Conservation (phyloP, 345 rosid species). For the Ceriops zippeliana region DNA sequence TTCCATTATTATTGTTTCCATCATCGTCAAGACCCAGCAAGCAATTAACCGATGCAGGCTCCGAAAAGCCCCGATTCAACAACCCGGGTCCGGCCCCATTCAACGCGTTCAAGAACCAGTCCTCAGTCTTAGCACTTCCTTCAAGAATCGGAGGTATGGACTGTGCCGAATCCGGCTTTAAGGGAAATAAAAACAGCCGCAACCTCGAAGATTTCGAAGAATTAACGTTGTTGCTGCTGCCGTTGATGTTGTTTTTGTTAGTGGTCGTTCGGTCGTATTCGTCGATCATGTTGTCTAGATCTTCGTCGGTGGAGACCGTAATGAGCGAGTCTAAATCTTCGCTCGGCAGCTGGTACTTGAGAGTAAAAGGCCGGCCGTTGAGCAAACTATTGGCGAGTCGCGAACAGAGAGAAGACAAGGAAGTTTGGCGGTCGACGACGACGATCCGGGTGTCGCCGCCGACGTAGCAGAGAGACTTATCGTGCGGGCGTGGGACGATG, state of each 20-base stretch:
- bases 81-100: conserved; percentile 43
- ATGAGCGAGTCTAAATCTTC: conserved; percentile 92
- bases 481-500: conserved; percentile 83
- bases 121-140: conserved; percentile 59
- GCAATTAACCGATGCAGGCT: conserved; percentile 66
- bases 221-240: conserved; percentile 39
- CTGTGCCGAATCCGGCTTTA: conserved; percentile 63
- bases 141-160: conserved; percentile 71
- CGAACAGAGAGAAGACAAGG: conserved; percentile 50
- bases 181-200: conserved; percentile 72
- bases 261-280: conserved; percentile 72
- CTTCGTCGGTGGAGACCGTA: conserved; percentile 85
- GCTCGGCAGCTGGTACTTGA: conserved; percentile 87
- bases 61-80: conserved; percentile 63
- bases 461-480: conserved; percentile 72
- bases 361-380: conserved; percentile 57
- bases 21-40: conserved; percentile 75
- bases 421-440: conserved; percentile 64
- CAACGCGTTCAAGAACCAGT: conserved; percentile 84
- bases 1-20: conserved; percentile 6
- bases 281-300: conserved; percentile 91
- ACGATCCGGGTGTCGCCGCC: conserved; percentile 90
- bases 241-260: conserved; percentile 15
- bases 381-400: conserved; percentile 66
- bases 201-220: conserved; percentile 54